Percentiles rank a stretch among this genome's conserved stretches.
phyloP scores from a whole-genome alignment of 164 flowering plant genomes.

The Cinnamomum chago region DNA sequence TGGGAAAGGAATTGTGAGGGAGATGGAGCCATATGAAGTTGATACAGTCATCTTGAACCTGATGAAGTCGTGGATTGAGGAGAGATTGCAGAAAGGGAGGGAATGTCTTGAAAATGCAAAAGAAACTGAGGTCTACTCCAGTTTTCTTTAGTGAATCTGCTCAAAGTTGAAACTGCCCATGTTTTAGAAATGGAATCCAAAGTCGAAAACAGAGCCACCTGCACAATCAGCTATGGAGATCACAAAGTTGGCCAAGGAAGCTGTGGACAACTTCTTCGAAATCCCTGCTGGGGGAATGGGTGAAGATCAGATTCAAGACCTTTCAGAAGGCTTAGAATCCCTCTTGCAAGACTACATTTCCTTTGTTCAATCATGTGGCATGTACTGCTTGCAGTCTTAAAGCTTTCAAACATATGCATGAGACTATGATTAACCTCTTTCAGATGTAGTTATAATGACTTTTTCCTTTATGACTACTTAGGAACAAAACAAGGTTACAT shows the following conservation, averaged over 20 bases:
- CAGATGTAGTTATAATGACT: neutral
- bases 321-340: conserved; percentile 60
- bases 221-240: conserved; percentile 81
- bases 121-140: conserved; percentile 59
- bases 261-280: conserved; percentile 67
- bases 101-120: conserved; percentile 55
- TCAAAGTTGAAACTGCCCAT: neutral
- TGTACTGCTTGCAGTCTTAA: conserved; percentile 6
- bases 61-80: conserved; percentile 63
- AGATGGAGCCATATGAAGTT: conserved; percentile 87
- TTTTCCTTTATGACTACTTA: neutral
- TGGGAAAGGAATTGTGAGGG: conserved; percentile 66
- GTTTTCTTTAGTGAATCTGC: neutral
- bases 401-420: too few species aligned
- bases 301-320: conserved; percentile 60
- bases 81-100: conserved; percentile 41
- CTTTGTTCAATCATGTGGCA: conserved; percentile 84
- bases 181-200: conserved; percentile 89
- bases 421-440: too few species aligned
- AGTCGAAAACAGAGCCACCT: conserved; percentile 75
- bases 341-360: conserved; percentile 60
- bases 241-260: conserved; percentile 50
- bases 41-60: conserved; percentile 51
- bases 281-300: conserved; percentile 34
- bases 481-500: conserved; percentile 81